Base-by-base conservation (phyloP, 176 grass and related monocot genomes). In the maize (Zea mays) region DNA sequence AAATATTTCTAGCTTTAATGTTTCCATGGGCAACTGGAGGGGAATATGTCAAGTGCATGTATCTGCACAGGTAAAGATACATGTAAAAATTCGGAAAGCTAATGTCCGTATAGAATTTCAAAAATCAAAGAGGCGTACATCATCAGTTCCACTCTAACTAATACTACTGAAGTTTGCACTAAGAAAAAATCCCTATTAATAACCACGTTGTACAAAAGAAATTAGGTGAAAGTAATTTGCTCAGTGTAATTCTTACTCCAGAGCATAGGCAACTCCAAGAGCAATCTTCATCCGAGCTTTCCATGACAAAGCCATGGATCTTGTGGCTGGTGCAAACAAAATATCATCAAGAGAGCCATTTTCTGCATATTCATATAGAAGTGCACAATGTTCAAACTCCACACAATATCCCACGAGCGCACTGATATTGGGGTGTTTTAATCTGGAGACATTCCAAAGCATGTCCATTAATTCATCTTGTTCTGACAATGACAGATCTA, bases 11-110 rank as follows among this genome's bases (percentile, higher is more conserved):
- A 34, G 95, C 75, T 84, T 92, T 94, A 68, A 98, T 90, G 78
- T 98, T 98, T 85, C 89, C 92, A 84, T 98, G 95, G 65, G 78
- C 74, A 77, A 98, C 71, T 73, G 95, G 80, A 90, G 95, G 91
- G 74, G 87, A 92, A 79, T 91, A 94, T 15, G 79, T 81, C 67
- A 84, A 85, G 62, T 98, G 95, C 60, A 98, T 86, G 74, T 92
- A 98, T 79, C 95, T 98, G 79, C 61, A 86, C 58, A 67, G 54
- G 48, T 42, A 79, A 78, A 41, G 43, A 50, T 65, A 80, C 7
- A 37, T 67, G 39, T 63, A 69, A 56, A 79, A 34, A 40, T 68
- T 60, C 8, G 55, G 33, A 69, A 79, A 70, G 7, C 55, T 61
- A 65, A 8, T 57, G 71, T 51, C 62, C 52, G 10, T 83, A 61